Evolutionary conservation across 2,329 filamentous ascomycete genomes (phyloP), one percentile per base, ranked within the genome.

Genomic region (Aspergillus melleus): DNA sequence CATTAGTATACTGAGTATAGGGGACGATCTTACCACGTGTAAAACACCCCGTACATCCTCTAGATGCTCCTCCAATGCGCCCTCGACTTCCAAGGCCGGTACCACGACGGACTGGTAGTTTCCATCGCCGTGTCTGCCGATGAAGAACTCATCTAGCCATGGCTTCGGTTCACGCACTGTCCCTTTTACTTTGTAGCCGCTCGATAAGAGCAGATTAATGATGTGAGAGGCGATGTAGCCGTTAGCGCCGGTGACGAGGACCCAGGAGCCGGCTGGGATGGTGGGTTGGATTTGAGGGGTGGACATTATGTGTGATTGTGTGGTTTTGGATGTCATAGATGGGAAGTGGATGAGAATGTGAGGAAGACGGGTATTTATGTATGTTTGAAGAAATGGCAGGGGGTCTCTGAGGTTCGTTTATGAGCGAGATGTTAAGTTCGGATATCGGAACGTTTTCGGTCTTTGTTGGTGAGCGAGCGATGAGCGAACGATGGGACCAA

Each of bases 191-290:
- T 64, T 68, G 64, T 74, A 81, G 14, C 79, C 78, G 3, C 68
- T 65, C 4, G 73, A 58, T 8, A 82, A 72, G 20, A 83, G 68
- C 16, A 74, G 66, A 20, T 78, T 63, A 22, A 70, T 66, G 9
- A 79, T 67, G 42, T 82, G 75, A 24, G 73, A 73, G 30, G 70
- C 80, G 11, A 83, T 67, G 63, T 75, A 80, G 44, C 80, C 79
- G 19, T 75, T 81, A 0, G 72, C 76, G 5, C 80, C 80, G 0
- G 79, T 81, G 11, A 83, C 74, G 4, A 82, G 74, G 26, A 82
- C 68, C 49, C 26, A 50, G 3, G 62, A 61, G 36, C 60, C 60
- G 8, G 8, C 62, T 59, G 22, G 71, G 68, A 55, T 46, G 32
- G 32, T 29, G 12, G 36, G 36, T 39, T 39, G 3, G 14, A 39